Evolutionary conservation across 1,139 yeast genomes (phyloP).

Genomic region (Wickerhamomyces sp.): DNA sequence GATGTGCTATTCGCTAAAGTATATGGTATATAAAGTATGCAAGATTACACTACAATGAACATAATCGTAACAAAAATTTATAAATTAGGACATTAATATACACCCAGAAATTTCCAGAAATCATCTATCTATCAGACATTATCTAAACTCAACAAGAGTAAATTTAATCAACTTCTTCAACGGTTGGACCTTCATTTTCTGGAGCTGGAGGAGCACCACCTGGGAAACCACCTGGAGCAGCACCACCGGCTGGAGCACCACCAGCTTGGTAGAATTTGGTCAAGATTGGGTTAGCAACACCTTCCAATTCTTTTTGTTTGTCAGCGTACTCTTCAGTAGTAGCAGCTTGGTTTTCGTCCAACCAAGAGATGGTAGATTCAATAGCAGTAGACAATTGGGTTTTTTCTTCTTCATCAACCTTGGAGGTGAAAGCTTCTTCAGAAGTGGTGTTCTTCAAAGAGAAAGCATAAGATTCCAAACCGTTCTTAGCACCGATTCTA

Average conservation of each 20-base stretch:
- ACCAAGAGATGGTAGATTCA: constrained; percentile 82
- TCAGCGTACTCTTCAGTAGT: constrained; percentile 82
- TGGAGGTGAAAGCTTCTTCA: constrained; percentile 78
- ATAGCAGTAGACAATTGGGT: constrained; percentile 77
- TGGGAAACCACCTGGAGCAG: constrained; percentile 63
- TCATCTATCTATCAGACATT: too few relatives aligned
- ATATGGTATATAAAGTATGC: too few relatives aligned
- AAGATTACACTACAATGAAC: too few relatives aligned
- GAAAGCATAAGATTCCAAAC: constrained; percentile 88
- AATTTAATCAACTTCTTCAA: constrained; percentile 84
- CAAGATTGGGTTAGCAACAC: constrained; percentile 91
- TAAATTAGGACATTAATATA: too few relatives aligned
- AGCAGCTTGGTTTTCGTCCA: constrained; percentile 84
- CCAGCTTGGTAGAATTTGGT: constrained; percentile 82
- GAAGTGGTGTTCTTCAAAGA: constrained; percentile 77
- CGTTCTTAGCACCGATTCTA: constrained; percentile 82
- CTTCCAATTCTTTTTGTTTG: constrained; percentile 92
- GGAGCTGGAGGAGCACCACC: constrained; percentile 68
- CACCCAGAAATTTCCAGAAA: background rate
- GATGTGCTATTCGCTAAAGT: too few relatives aligned
- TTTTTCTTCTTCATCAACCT: constrained; percentile 77
- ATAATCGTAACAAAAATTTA: too few relatives aligned
- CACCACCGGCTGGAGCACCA: constrained; percentile 61
- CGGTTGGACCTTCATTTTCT: constrained; percentile 82
- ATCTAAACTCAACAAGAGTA: too few relatives aligned